phyloP scores from a whole-genome alignment of 805 yeast genomes.

The Pichia gijzeniarum region DNA sequence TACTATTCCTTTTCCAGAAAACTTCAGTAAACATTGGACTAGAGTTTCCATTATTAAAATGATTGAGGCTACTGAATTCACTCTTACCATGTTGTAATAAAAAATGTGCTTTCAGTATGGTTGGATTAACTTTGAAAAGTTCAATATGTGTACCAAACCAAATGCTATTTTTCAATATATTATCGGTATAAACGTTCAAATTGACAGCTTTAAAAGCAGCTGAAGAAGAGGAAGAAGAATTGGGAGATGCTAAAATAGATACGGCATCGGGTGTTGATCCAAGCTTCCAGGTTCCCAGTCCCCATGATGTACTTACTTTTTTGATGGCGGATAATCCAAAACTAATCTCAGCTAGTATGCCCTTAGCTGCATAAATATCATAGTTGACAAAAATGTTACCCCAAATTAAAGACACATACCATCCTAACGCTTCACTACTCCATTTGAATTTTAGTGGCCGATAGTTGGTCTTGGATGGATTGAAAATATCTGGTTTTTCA shows the following conservation, averaged over 20 bases:
- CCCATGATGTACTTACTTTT: conserved; percentile 33
- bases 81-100: conserved; percentile 9
- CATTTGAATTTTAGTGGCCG: conserved; percentile 51
- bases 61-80: background rate
- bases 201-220: conserved; percentile 7
- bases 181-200: conserved; percentile 8
- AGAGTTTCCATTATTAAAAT: background rate
- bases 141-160: conserved; percentile 42
- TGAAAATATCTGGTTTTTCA: conserved; percentile 32
- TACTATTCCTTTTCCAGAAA: conserved; percentile 11
- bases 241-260: conserved; percentile 4
- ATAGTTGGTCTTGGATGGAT: conserved; percentile 35
- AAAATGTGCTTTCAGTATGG: conserved; percentile 10
- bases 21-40: conserved; percentile 3
- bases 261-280: conserved; percentile 1
- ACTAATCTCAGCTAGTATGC: conserved; percentile 31
- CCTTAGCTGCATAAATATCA: conserved; percentile 30
- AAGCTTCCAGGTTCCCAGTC: conserved; percentile 22
- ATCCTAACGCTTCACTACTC: conserved; percentile 59
- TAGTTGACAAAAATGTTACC: conserved; percentile 42
- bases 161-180: conserved; percentile 27
- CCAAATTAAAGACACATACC: conserved; percentile 70
- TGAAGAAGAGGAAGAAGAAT: too few species aligned
- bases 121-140: conserved; percentile 33
- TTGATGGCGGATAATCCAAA: conserved; percentile 27